Evolutionary conservation across 2,329 filamentous ascomycete genomes (phyloP), one percentile per base, ranked within the genome.

Genomic region (Penicillium concentricum): DNA sequence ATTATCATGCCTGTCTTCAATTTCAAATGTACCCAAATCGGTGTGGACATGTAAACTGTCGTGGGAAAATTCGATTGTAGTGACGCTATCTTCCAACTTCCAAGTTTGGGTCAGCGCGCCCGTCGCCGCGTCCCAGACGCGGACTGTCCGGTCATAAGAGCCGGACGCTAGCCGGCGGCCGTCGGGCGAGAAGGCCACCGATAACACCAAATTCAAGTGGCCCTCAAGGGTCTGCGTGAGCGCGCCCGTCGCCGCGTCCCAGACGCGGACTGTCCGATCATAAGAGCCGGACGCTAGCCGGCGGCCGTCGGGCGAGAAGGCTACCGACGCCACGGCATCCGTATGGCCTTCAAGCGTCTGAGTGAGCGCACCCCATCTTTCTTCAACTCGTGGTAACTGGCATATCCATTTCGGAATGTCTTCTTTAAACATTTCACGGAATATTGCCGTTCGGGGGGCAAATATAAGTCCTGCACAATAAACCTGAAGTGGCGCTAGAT

Each of bases 381-480:
- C 26, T 20, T 35, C 28, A 6, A 61, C 60, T 22, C 35, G 20
- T 52, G 59, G 61, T 38, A 59, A 50, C 9, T 43, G 38, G 8
- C 20, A n/a, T 26, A 72, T 61, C 60, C 61, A 67, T 28, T 37
- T 22, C 6, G 64, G 59, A 16, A 67, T 38, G 10, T 61, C 18
- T 12, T 46, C 30, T 16, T 51, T 12, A 59, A 70, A 73, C 12
- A 44, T 44, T 35, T 60, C 58, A 47, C 66, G 58, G 24, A 74
- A 57, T n/a, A 69, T 59, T 49, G 63, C 68, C 10, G 10, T 51
- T 46, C 37, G 49, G 30, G 72, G 73, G 24, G 61, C 55, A 54
- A 75, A 76, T 12, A 70, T 43, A 2, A 75, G 55, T 7, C 67
- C 74, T 12, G 67, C 68, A 24, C 13, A 64, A 60, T 76, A 75